Base-by-base conservation (phyloP, 257 asterid species). In the Dorcoceras hygrometricum region DNA sequence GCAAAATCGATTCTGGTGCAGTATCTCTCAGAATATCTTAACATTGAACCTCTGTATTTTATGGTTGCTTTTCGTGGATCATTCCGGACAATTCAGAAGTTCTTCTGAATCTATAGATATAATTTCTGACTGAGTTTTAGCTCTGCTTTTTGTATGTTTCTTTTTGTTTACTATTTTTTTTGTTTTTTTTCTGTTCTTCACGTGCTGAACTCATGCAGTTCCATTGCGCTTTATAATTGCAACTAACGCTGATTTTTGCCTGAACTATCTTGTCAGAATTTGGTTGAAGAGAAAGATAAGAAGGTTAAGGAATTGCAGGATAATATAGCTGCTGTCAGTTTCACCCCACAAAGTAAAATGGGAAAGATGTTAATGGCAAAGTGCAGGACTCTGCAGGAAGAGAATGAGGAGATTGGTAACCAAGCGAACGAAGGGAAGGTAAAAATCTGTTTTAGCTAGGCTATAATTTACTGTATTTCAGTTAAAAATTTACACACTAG, bases 341-440 rank as follows among this genome's bases (percentile, higher is more conserved):
- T 93, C 84, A 90, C 96, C 71, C 89, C 97, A 34, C 96, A 88
- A 72, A 94, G 99, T 83, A 94, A 88, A 79, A 90, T 90, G 97
- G 97, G 97, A 65, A 90, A 85, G 85, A 82, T 86, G 97, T 68
- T 94, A 71, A 88, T 90, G 97, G 95, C 97, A 57, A 94, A 90
- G 78, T 90, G 99, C 79, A 77, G 95, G 83, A 94, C 96, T 22
- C 83, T 94, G 80, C 89, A 82, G 83, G 95, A 88, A 74, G 99
- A 94, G 88, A 94, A 90, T 61, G 99, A 94, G 69, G 96, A 90
- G 87, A 94, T 90, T 36, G 99, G 97, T 31, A 90, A 87, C 76
- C 95, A 90, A 83, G 96, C 99, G 71, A 86, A 94, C 51, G 99
- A 94, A 82, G 99, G 99, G 70, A 94, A 94, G 99, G 97, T 90